phyloP scores from a whole-genome alignment of 495 filamentous ascomycete species.

The Parathielavia hyrcaniae region DNA sequence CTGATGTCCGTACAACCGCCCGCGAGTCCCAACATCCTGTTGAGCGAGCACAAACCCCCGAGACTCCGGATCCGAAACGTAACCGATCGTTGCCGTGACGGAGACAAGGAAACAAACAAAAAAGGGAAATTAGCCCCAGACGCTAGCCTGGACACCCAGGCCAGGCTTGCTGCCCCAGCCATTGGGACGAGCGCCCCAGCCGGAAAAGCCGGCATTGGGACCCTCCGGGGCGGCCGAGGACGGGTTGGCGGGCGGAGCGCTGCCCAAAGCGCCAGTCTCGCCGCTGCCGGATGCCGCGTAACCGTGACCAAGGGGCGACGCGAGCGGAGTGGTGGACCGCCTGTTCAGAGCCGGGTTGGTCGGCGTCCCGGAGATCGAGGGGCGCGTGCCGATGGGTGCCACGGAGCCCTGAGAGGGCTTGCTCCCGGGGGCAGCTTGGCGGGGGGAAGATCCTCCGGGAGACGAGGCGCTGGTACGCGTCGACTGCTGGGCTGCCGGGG shows the following conservation, averaged over 20 bases:
- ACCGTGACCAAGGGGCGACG: conserved; percentile 79
- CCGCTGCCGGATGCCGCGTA: conserved; percentile 50
- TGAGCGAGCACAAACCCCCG: not conserved
- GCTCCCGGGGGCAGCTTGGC: conserved; percentile 43
- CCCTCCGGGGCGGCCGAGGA: conserved; percentile 31
- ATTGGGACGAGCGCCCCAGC: conserved; percentile 66
- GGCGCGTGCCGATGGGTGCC: conserved; percentile 90
- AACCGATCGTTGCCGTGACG: not conserved
- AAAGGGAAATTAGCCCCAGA: conserved; percentile 63
- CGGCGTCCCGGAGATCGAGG: conserved; percentile 48
- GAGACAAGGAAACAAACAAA: not conserved
- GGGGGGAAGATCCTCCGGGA: conserved; percentile 79
- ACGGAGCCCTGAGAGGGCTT: conserved; percentile 52
- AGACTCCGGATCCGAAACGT: conserved; percentile 11
- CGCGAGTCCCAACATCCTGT: not conserved
- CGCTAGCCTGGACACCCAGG: conserved; percentile 65
- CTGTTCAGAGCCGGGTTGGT: conserved; percentile 69
- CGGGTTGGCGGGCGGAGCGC: conserved; percentile 31
- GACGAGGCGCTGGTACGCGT: conserved; percentile 85
- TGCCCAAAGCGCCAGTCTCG: conserved; percentile 27
- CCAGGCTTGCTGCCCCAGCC: conserved; percentile 71
- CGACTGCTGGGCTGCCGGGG: conserved; percentile 60
- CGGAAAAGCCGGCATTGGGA: conserved; percentile 38
- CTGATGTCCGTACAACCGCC: conserved; percentile 7
- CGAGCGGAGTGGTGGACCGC: conserved; percentile 81